Conservation (phyloP, 1,139 yeast genomes). For the Blastobotrys proliferans region DNA sequence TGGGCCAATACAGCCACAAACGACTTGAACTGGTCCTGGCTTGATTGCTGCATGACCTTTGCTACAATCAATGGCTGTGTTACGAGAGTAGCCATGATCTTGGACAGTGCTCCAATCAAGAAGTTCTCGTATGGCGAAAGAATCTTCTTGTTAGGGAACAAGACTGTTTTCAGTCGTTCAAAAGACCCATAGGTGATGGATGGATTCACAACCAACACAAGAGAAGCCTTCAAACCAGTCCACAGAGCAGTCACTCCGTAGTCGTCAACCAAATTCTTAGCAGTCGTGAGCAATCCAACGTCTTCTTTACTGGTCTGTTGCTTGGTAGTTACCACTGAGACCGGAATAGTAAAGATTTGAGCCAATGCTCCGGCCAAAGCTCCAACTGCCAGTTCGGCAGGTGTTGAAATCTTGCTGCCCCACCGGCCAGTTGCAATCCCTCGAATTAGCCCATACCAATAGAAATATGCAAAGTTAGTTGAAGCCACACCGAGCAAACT, state of each 20-base stretch:
- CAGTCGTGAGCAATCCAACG: slow-evolving; percentile 44
- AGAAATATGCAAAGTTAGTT: slow-evolving; percentile 79
- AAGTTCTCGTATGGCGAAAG: slow-evolving; percentile 68
- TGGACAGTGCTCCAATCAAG: slow-evolving; percentile 71
- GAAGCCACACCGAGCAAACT: slow-evolving; percentile 71
- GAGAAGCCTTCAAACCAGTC: slow-evolving; percentile 79
- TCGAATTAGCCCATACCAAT: slow-evolving; percentile 76
- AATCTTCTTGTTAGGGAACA: slow-evolving; percentile 46
- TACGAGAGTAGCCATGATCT: slow-evolving; percentile 71
- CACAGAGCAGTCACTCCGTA: slow-evolving; percentile 74
- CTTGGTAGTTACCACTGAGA: slow-evolving; percentile 76
- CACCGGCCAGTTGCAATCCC: slow-evolving; percentile 48
- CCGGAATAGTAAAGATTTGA: slow-evolving; percentile 78
- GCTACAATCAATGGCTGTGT: slow-evolving; percentile 87
- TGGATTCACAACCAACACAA: slow-evolving; percentile 77
- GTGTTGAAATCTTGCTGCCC: slow-evolving; percentile 44
- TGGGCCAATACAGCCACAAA: slow-evolving; percentile 53
- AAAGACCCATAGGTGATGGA: slow-evolving; percentile 84
- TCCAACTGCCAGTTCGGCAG: slow-evolving; percentile 72
- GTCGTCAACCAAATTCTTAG: slow-evolving; percentile 54
- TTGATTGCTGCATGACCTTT: slow-evolving; percentile 73
- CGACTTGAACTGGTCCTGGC: slow-evolving; percentile 38
- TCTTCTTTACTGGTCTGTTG: slow-evolving; percentile 52
- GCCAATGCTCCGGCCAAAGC: slow-evolving; percentile 84
- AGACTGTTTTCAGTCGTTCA: slow-evolving; percentile 58